Conservation (phyloP, 2,329 filamentous ascomycete genomes). For the Drechslerella dactyloides region DNA sequence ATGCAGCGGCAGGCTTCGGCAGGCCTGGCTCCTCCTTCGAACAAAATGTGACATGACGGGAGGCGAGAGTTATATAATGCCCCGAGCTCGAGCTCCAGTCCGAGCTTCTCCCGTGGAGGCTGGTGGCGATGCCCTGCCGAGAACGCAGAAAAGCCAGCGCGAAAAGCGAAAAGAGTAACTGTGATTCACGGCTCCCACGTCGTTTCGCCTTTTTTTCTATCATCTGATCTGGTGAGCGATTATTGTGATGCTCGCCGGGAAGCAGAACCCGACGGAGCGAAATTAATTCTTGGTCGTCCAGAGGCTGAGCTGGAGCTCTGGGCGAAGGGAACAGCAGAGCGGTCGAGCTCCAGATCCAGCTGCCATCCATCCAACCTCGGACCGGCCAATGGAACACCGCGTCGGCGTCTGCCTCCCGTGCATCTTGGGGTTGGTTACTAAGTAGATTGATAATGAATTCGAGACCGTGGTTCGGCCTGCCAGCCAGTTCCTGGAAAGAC, state of each 20-base stretch:
- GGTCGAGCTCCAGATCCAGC: background rate
- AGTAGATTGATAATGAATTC: no score
- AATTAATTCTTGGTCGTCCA: background rate
- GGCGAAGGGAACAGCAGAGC: background rate
- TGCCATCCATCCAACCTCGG: background rate
- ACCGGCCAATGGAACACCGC: background rate
- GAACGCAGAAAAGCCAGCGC: background rate
- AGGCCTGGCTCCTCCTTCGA: constrained; percentile 2
- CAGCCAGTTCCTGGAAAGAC: no score
- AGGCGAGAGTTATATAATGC: background rate
- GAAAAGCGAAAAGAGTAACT: background rate
- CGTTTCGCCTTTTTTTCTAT: no score
- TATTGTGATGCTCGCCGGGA: background rate
- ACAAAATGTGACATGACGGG: background rate
- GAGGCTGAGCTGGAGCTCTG: background rate
- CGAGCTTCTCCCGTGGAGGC: background rate
- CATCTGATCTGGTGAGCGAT: constrained; percentile 4
- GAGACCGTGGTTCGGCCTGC: no score
- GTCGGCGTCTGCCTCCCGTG: no score
- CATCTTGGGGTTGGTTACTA: no score
- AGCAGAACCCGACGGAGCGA: background rate
- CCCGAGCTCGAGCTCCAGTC: background rate
- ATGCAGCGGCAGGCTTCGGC: constrained; percentile 39
- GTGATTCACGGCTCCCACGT: background rate
- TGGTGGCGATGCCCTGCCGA: background rate